phyloP scores from a whole-genome alignment of 2,329 filamentous ascomycete species.

The Dactylonectria macrodidyma region DNA sequence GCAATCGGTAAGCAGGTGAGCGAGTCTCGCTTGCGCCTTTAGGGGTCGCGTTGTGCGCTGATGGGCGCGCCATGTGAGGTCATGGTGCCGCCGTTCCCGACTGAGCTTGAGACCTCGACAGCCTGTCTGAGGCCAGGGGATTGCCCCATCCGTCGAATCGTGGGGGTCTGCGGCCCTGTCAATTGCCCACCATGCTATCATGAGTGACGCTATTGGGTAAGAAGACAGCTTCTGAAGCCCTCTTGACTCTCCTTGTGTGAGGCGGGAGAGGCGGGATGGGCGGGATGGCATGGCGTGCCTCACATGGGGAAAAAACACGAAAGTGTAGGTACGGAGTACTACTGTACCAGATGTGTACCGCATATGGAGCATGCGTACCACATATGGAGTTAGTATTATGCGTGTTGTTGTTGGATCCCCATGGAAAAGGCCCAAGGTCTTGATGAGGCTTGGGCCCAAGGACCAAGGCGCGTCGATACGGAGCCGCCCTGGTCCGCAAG shows the following conservation, averaged over 20 bases:
- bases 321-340: too few species aligned
- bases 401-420: constrained; percentile 16
- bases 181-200: constrained; percentile 47
- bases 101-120: constrained; percentile 25
- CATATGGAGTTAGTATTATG: too few species aligned
- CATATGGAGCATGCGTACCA: too few species aligned
- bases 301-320: constrained; percentile 17
- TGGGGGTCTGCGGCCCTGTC: constrained; percentile 48
- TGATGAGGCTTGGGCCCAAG: neutral
- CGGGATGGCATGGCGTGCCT: constrained; percentile 37
- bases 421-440: neutral
- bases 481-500: constrained; percentile 9
- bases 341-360: too few species aligned
- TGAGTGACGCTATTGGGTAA: constrained; percentile 47
- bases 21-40: constrained; percentile 18
- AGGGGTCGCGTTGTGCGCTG: constrained; percentile 38
- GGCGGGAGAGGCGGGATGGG: too few species aligned
- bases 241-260: neutral
- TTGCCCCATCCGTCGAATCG: constrained; percentile 45
- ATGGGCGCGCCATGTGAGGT: constrained; percentile 42
- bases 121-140: constrained; percentile 34
- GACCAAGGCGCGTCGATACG: constrained; percentile 4
- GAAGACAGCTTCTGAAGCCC: constrained; percentile 17
- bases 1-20: constrained; percentile 14
- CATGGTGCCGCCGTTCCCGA: constrained; percentile 38